phyloP scores from a whole-genome alignment of 2,329 filamentous ascomycete species.

The Hymenoscyphus scutula region DNA sequence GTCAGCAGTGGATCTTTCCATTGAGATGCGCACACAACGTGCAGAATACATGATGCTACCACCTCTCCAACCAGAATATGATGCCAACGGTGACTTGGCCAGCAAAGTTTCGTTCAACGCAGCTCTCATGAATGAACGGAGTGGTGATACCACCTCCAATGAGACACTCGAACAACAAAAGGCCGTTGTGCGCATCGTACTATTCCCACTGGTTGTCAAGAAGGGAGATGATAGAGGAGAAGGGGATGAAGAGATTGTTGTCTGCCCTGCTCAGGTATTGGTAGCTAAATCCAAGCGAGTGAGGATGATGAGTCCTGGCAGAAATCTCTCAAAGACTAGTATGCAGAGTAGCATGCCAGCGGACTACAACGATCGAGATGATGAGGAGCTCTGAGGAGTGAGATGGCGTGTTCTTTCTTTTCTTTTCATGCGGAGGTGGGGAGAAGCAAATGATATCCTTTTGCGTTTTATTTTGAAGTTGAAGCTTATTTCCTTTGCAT shows the following conservation, averaged over 20 bases:
- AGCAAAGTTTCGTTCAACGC: slow-evolving; percentile 91
- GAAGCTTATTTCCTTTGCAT: neutral
- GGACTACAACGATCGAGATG: slow-evolving; percentile 15
- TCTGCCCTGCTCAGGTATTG: slow-evolving; percentile 91
- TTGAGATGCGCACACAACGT: slow-evolving; percentile 96
- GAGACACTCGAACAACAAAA: slow-evolving; percentile 75
- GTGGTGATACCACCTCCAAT: slow-evolving; percentile 64
- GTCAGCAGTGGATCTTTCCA: slow-evolving; percentile 82
- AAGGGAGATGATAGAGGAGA: slow-evolving; percentile 85
- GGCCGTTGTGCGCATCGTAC: slow-evolving; percentile 82
- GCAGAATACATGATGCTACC: slow-evolving; percentile 99
- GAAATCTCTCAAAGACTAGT: slow-evolving; percentile 29
- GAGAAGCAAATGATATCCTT: slow-evolving; percentile 7
- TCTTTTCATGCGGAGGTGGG: neutral
- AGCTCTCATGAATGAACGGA: slow-evolving; percentile 90
- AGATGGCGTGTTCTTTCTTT: neutral
- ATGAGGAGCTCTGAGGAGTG: neutral
- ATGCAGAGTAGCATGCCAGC: slow-evolving; percentile 37
- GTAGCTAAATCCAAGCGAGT: slow-evolving; percentile 52
- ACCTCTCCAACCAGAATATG: slow-evolving; percentile 90
- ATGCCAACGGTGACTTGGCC: slow-evolving; percentile 84
- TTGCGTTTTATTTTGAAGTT: neutral
- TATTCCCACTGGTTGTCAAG: slow-evolving; percentile 96
- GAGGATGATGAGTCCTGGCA: slow-evolving; percentile 28
- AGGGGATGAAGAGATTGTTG: slow-evolving; percentile 91